phyloP scores from a whole-genome alignment of 78 protist species.

The Pigoraptor vietnamica region DNA sequence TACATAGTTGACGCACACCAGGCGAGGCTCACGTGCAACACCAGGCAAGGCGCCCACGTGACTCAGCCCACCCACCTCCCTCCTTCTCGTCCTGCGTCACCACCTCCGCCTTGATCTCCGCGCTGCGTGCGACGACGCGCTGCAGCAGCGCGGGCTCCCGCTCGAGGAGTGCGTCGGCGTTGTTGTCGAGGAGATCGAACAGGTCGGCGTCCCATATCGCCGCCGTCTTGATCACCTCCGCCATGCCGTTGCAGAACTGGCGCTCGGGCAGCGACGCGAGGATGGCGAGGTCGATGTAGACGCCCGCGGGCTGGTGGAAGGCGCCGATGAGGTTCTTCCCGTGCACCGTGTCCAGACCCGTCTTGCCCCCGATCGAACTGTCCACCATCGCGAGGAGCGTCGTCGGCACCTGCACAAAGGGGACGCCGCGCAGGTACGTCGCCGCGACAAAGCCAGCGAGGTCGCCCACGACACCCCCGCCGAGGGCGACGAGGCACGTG shows the following conservation, averaged over 20 bases:
- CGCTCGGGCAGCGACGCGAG: constrained; percentile 49
- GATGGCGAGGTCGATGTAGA: constrained; percentile 38
- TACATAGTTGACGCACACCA: no score
- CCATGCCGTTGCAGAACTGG: constrained; percentile 53
- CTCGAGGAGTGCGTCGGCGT: constrained; percentile 14
- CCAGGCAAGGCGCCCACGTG: no score
- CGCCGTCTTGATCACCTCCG: constrained; percentile 60
- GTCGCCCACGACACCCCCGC: constrained; percentile 84
- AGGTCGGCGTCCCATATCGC: constrained; percentile 43
- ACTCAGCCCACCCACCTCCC: no score
- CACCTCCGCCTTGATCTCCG: constrained; percentile 44
- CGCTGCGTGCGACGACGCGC: constrained; percentile 24
- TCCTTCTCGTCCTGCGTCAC: constrained; percentile 67
- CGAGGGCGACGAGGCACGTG: constrained; percentile 57
- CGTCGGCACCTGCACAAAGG: constrained; percentile 66
- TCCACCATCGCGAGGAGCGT: constrained; percentile 77
- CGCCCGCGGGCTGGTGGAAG: constrained; percentile 68
- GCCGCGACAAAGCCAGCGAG: constrained; percentile 69
- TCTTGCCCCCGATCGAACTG: constrained; percentile 67
- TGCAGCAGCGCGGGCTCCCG: constrained; percentile 20
- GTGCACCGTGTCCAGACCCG: constrained; percentile 50
- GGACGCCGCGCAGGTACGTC: constrained; percentile 70
- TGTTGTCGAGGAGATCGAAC: constrained; percentile 35
- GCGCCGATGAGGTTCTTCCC: constrained; percentile 84
- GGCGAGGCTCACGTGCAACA: no score